These are phyloP conservation scores for Trichoderma guizhouense DNA, from an alignment of 2,329 filamentous ascomycete species.

Conservation along the genomic window DNA sequence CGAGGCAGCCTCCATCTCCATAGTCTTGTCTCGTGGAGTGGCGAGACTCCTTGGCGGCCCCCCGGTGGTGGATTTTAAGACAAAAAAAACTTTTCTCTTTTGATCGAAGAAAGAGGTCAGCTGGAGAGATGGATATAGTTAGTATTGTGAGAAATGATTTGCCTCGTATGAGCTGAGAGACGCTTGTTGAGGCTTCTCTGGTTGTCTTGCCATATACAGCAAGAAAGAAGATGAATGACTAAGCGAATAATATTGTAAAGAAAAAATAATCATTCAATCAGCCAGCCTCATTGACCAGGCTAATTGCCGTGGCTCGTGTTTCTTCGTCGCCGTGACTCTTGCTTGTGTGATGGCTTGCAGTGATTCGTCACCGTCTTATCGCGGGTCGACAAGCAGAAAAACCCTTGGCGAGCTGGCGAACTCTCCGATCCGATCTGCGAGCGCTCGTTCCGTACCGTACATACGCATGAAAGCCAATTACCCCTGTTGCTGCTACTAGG, in stretches of 20 bases:
- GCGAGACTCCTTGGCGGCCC: not conserved
- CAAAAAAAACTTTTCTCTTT: not conserved
- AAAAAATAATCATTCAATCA: too few species aligned
- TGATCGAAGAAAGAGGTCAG: not conserved
- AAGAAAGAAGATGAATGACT: too few species aligned
- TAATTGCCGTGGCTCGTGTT: not conserved
- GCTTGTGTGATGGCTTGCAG: not conserved
- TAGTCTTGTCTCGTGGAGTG: not conserved
- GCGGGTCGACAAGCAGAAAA: not conserved
- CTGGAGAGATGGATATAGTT: not conserved
- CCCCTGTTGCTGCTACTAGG: not conserved
- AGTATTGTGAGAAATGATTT: not conserved
- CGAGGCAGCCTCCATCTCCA: not conserved
- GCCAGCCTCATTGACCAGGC: not conserved
- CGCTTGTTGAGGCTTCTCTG: too few species aligned
- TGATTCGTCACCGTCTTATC: not conserved
- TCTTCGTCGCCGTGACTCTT: not conserved
- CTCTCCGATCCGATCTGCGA: not conserved
- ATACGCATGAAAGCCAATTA: not conserved
- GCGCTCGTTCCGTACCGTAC: too few species aligned
- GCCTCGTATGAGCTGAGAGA: not conserved
- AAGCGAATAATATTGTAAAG: too few species aligned
- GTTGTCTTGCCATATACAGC: too few species aligned
- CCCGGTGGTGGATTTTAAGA: not conserved
- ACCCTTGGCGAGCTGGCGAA: not conserved